Base-by-base conservation (phyloP, 768 basidiomycete genomes). In the Mycena latifolia region DNA sequence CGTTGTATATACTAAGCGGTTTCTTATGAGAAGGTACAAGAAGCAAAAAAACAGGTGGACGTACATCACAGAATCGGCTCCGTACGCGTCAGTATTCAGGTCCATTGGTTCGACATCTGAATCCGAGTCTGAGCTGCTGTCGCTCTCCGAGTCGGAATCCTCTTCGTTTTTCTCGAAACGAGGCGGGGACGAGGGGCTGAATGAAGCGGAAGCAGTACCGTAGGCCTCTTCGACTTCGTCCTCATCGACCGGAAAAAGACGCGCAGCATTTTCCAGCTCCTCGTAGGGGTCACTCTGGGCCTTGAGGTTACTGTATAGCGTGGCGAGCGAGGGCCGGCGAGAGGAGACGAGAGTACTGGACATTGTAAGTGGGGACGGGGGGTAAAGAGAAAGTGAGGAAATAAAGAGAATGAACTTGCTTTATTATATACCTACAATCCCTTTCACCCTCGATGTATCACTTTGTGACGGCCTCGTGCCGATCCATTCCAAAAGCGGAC, bases 71-170 rank as follows among this genome's bases (percentile, higher is more conserved):
- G 45, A 50, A 56, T 66, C 51, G 9, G 52, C 31, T 18, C 25
- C 33, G 28, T 46, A 43, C 43, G 50, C 50, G 50, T 57, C 51
- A 9, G 29, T 24, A 41, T 47, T 41, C 28, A 69, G 29, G 35
- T 67, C 52, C 64, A 68, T 65, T 15, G 65, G 69, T 29, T 72
- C 70, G 57, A 66, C 53, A 46, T 72, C 73, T 25, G 71, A 72
- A 62, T 75, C 74, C 35, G 69, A 71, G 39, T 72, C 71, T 25
- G 70, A 66, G 28, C 57, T 57, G 51, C 69, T 69, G 35, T 71
- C 62, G 56, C 53, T 33, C 17, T 73, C 71, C 57, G 64, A 61
- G 48, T 73, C 71, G 5, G 71, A 64, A 2, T 67, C 59, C 10
- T 43, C 45, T 52, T 70, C 59, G 63, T 22, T 29, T 22, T 31